Evolutionary conservation across 805 yeast genomes (phyloP).

Genomic region (Priceomyces haplophilus): DNA sequence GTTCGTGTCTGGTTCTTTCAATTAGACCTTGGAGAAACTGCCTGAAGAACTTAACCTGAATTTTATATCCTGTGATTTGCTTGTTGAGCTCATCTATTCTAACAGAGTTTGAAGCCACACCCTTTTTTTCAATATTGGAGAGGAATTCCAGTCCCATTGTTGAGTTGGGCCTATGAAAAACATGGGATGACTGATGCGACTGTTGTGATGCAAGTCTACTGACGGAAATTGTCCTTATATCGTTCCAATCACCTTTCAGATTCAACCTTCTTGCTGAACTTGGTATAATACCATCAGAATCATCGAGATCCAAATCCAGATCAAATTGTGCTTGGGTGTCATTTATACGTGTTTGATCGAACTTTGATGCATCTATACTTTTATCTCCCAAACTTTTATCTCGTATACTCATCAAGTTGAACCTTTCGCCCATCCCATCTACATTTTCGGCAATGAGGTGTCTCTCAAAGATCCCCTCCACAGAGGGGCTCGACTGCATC

Average conservation of each 20-base stretch:
- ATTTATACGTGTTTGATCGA: slow-evolving; percentile 14
- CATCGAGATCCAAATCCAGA: slow-evolving; percentile 17
- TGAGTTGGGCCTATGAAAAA: neutral
- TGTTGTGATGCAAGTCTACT: neutral
- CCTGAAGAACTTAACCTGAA: slow-evolving; percentile 38
- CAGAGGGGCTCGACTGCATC: neutral
- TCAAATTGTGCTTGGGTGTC: slow-evolving; percentile 24
- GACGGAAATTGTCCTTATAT: neutral
- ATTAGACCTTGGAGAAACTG: slow-evolving; percentile 38
- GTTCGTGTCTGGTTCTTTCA: slow-evolving; percentile 13
- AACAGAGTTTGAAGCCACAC: slow-evolving; percentile 16
- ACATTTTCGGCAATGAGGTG: neutral
- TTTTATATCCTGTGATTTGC: slow-evolving; percentile 35
- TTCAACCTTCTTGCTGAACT: neutral
- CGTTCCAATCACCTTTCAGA: neutral
- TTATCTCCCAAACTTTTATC: slow-evolving; percentile 4
- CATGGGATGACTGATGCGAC: neutral
- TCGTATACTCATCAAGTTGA: neutral
- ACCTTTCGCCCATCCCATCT: neutral
- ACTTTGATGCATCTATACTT: slow-evolving; percentile 6
- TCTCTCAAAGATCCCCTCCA: neutral
- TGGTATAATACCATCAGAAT: slow-evolving; percentile 3
- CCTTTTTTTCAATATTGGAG: slow-evolving; percentile 3
- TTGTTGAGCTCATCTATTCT: slow-evolving; percentile 31
- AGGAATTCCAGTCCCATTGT: neutral